Percentiles rank a stretch among this genome's conserved stretches.
Evolutionary conservation across 179 eudicot genomes (phyloP).

Genomic region (Patellifolia procumbens): DNA sequence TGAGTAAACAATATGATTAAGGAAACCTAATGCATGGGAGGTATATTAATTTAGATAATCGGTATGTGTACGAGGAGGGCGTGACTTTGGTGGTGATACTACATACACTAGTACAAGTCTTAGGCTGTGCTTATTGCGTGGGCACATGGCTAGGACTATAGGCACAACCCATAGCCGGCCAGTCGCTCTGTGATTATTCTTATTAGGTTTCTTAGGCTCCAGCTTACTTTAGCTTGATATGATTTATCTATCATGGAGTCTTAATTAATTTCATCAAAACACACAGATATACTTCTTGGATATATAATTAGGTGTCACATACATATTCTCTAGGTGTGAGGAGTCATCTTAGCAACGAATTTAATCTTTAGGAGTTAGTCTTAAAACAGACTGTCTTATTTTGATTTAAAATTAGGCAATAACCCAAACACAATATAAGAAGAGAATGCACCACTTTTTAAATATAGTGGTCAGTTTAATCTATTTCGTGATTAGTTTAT

Average conservation of each 20-base stretch:
- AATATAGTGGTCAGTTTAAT: too few species aligned
- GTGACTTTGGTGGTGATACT: not conserved
- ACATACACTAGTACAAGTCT: not conserved
- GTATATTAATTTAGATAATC: not conserved
- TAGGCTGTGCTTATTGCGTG: not conserved
- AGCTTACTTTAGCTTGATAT: not conserved
- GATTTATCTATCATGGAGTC: not conserved
- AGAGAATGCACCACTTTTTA: too few species aligned
- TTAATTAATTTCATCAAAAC: not conserved
- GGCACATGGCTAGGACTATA: conserved; percentile 25
- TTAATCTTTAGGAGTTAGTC: too few species aligned
- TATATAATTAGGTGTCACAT: not conserved
- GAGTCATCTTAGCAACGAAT: too few species aligned
- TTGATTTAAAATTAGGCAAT: too few species aligned
- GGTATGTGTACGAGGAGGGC: conserved; percentile 11
- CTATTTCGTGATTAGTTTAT: too few species aligned
- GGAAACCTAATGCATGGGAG: not conserved
- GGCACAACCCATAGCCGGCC: not conserved
- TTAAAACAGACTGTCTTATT: too few species aligned
- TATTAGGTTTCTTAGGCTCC: conserved; percentile 4
- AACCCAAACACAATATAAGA: too few species aligned
- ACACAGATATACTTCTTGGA: not conserved
- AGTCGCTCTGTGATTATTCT: conserved; percentile 12
- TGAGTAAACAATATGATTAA: conserved; percentile 3
- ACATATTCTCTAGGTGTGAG: too few species aligned